These are phyloP conservation scores for Psilocybe subaeruginosa DNA, from an alignment of 768 basidiomycete species.

Conservation along the genomic window DNA sequence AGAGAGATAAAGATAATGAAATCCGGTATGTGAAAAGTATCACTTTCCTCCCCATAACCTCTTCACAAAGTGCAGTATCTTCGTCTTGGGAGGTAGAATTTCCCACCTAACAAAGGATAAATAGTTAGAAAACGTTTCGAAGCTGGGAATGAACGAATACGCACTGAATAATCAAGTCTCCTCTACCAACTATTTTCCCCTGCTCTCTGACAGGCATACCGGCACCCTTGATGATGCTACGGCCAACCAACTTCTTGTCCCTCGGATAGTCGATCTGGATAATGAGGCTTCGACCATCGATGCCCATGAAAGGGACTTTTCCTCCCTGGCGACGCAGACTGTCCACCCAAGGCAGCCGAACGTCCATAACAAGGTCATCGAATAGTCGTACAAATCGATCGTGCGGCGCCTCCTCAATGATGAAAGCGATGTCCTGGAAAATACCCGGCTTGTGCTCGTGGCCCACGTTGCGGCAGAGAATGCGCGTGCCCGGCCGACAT, in stretches of 20 bases:
- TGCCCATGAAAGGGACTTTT: constrained; percentile 51
- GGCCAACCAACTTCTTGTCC: constrained; percentile 52
- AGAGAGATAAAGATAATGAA: constrained; percentile 17
- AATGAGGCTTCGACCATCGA: constrained; percentile 58
- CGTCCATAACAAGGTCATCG: constrained; percentile 58
- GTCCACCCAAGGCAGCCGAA: constrained; percentile 61
- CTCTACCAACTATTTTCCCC: constrained; percentile 54
- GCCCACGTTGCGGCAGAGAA: constrained; percentile 66
- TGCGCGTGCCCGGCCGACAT: constrained; percentile 60
- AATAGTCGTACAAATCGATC: constrained; percentile 57
- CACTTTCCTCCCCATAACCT: constrained; percentile 27
- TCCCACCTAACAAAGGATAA: constrained; percentile 37
- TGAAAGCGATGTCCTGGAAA: constrained; percentile 68
- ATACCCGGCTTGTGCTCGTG: constrained; percentile 60
- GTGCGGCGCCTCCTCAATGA: constrained; percentile 63
- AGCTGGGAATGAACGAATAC: constrained; percentile 22
- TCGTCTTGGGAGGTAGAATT: constrained; percentile 33
- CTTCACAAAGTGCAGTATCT: constrained; percentile 32
- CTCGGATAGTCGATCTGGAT: constrained; percentile 57
- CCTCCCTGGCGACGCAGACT: constrained; percentile 49
- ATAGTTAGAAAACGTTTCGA: neutral
- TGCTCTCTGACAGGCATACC: constrained; percentile 72
- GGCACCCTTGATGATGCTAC: constrained; percentile 53
- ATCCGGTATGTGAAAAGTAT: neutral
- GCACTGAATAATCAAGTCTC: constrained; percentile 67